Evolutionary conservation across 2,329 filamentous ascomycete species (phyloP), one percentile per base, ranked within the genome.

Genomic region (Didymella pinodella): DNA sequence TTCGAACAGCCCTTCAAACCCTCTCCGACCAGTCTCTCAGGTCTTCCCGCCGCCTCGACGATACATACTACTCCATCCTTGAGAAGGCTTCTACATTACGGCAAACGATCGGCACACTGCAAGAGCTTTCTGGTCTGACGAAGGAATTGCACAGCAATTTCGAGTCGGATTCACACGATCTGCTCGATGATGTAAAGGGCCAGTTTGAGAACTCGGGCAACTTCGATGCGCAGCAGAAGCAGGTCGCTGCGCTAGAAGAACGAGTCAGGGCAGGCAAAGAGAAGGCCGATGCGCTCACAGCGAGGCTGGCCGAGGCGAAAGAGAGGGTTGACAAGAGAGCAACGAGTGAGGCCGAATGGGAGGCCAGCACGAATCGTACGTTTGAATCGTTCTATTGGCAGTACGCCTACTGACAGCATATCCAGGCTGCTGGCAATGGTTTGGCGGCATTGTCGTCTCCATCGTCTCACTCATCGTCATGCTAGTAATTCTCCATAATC

Each of bases 21-120:
- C 80, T 93, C 11, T 83, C 83, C 65, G 78, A 83, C 31, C 83
- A 88, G 72, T 89, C 89, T 22, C 82, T 86, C 54, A 77, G 82
- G 22, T 86, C 88, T 25, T 90, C 88, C 16, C 82, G 84, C 60
- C 84, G 84, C 32, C 84, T 94, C 41, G 90, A 93, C 73, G 86
- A 90, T 58, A 88, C 88, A 3, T 93, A 93, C 77, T 90, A 90
- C 64, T 85, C 86, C 0, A 84, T 93, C 10, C 81, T 92, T 29
- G 88, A 91, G 71, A 91, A 89, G 70, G 82, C 90, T 48, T 84
- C 83, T 48, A 75, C 82, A 0, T 79, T 93, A 36, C 88, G 89
- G 53, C 84, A 81, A 65, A 91, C 87, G 0, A 84, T 93, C 38
- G 75, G 81, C 6, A 84, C 84, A 2, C 79, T 94, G 28, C 88